Base-by-base conservation (phyloP, 768 basidiomycete genomes). In the Pisolithus microcarpus region DNA sequence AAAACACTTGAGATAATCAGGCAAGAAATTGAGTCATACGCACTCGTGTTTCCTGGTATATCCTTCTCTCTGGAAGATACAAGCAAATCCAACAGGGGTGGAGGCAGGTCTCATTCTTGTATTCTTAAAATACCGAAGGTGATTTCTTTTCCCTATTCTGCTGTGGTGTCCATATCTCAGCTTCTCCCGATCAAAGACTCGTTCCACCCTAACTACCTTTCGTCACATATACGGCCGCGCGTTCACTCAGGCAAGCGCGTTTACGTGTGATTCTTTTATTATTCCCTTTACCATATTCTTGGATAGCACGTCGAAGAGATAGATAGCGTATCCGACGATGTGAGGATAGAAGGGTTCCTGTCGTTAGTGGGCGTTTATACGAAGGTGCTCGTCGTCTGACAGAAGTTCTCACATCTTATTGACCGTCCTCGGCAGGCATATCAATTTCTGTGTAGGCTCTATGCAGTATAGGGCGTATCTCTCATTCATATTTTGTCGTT, bases 391-490 rank as follows among this genome's bases (percentile, higher is more conserved):
- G 57, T 53, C 51, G 57, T 59, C 43, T 37, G 46, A 56, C 52
- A 45, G 47, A 49, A 59, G 16, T 43, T 48, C 26, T 43, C 56
- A 45, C 56, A 56, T 67, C 52, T 62, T 46, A 58, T 31, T 54
- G 39, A 56, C 37, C 52, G 39, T 54, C 65, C 54, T 30, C 51
- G 53, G 52, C 62, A 95, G 89, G 70, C 78, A n/a, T 80, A 85
- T 65, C 94, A 98, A 66, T 89, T 84, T 70, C 66, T 97, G 39
- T 96, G 94, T 93, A 63, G 58, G 82, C 66, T 19, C 40, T 52
- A 38, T 23, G 36, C 26, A 13, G 26, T 37, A 8, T 19, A 11
- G 34, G 13, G 10, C 38, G 34, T 52, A 47, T 53, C 45, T 18
- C 26, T 43, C 43, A 30, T 21, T 37, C 19, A 52, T 24, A 38